Evolutionary conservation across 495 filamentous ascomycete genomes (phyloP).

Genomic region (Evansstolkia leycettana): DNA sequence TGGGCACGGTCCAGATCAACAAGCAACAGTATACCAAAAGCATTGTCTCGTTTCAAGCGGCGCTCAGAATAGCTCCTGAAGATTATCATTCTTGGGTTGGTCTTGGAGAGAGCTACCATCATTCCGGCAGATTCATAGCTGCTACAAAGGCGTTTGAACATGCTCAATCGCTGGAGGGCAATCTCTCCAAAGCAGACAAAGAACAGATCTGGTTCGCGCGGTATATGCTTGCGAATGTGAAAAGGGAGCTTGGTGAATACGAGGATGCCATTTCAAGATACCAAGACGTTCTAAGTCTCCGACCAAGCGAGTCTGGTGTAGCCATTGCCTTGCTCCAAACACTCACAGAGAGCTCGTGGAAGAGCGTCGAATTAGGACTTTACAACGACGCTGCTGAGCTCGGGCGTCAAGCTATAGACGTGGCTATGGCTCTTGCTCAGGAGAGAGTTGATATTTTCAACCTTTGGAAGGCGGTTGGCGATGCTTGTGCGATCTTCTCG

Average conservation of each 20-base stretch:
- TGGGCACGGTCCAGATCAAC: constrained; percentile 94
- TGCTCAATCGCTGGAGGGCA: constrained; percentile 53
- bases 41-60: constrained; percentile 81
- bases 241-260: constrained; percentile 79
- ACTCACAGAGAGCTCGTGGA: constrained; percentile 66
- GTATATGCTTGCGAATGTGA: constrained; percentile 95
- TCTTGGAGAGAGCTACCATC: constrained; percentile 89
- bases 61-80: constrained; percentile 67
- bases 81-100: constrained; percentile 96
- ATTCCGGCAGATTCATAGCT: constrained; percentile 82
- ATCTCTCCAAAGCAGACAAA: constrained; percentile 26
- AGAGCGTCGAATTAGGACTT: constrained; percentile 64
- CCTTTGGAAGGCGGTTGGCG: constrained; percentile 87
- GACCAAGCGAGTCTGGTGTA: constrained; percentile 71
- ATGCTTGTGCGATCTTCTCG: constrained; percentile 74
- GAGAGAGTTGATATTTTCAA: constrained; percentile 65
- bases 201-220: constrained; percentile 82
- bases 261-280: constrained; percentile 72
- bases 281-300: constrained; percentile 49
- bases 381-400: constrained; percentile 67
- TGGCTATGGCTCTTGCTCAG: constrained; percentile 38
- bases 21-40: constrained; percentile 81
- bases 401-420: constrained; percentile 45
- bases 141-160: constrained; percentile 84
- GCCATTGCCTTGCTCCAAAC: constrained; percentile 78